These are phyloP conservation scores for Quillaja saponaria DNA, from an alignment of 306 rosid genomes.

Conservation along the genomic window DNA sequence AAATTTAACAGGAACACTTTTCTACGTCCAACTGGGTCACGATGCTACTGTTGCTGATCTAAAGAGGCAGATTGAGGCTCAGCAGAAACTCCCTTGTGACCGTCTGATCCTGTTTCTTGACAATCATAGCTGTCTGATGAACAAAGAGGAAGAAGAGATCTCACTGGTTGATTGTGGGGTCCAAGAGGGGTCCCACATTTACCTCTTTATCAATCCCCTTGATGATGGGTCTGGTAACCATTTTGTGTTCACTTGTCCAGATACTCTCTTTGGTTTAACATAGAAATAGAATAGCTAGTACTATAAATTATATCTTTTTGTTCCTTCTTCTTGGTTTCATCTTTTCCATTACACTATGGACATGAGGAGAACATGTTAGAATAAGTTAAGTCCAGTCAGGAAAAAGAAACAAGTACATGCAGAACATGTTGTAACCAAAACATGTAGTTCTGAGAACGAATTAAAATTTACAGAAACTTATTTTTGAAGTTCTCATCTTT, in stretches of 20 bases:
- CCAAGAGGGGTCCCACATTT: slow-evolving; percentile 54
- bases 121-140: slow-evolving; percentile 25
- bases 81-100: slow-evolving; percentile 50
- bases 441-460: too few species aligned
- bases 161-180: slow-evolving; percentile 59
- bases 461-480: too few species aligned
- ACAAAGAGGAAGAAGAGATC: slow-evolving; percentile 31
- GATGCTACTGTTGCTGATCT: slow-evolving; percentile 51
- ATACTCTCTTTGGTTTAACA: slow-evolving; percentile 17
- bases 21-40: slow-evolving; percentile 37
- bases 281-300: too few species aligned
- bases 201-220: slow-evolving; percentile 52
- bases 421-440: too few species aligned
- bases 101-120: slow-evolving; percentile 52
- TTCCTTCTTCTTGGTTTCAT: too few species aligned
- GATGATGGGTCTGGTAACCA: slow-evolving; percentile 35
- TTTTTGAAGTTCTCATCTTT: too few species aligned
- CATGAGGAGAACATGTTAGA: too few species aligned
- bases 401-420: too few species aligned
- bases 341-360: too few species aligned
- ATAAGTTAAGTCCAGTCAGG: too few species aligned
- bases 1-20: slow-evolving; percentile 51
- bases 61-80: slow-evolving; percentile 51
- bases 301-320: too few species aligned
- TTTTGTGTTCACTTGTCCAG: slow-evolving; percentile 30